Conservation (phyloP, 1,139 yeast species). For the Geotrichum armillariae region DNA sequence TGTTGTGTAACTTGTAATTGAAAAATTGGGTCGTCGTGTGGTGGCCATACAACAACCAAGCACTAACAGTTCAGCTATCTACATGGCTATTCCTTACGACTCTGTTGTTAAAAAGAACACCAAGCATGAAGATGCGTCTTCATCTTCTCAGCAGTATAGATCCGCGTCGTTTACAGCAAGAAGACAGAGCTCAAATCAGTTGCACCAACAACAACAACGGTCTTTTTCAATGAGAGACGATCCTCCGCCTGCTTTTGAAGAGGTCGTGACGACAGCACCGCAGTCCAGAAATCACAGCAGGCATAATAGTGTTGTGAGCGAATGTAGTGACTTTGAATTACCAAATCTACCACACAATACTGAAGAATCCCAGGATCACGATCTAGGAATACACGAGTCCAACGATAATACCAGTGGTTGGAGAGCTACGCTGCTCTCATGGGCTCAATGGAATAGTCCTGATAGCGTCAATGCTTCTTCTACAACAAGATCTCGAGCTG, state of each 20-base stretch:
- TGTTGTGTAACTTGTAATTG: too few species aligned
- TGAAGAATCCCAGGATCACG: not conserved
- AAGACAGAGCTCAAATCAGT: not conserved
- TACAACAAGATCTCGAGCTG: slow-evolving; percentile 1
- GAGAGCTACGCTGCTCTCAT: slow-evolving; percentile 4
- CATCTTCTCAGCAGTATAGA: not conserved
- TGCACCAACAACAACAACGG: not conserved
- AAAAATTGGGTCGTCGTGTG: too few species aligned
- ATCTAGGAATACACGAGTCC: not conserved
- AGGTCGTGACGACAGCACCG: slow-evolving; percentile 12
- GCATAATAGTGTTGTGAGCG: slow-evolving; percentile 9
- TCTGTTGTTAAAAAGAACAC: not conserved
- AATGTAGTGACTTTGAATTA: not conserved
- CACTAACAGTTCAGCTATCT: not conserved
- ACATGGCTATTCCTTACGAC: not conserved
- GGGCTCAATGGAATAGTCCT: slow-evolving; percentile 11
- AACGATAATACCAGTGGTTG: slow-evolving; percentile 6
- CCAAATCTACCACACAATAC: not conserved
- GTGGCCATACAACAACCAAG: too few species aligned
- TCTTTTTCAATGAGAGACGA: slow-evolving; percentile 17
- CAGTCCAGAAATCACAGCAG: slow-evolving; percentile 14
- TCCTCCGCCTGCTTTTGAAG: slow-evolving; percentile 20
- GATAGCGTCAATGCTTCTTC: not conserved
- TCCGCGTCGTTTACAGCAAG: not conserved
- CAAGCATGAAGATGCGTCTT: not conserved